These are phyloP conservation scores for Glaciozyma martinii DNA, from an alignment of 768 basidiomycete species.

Conservation along the genomic window DNA sequence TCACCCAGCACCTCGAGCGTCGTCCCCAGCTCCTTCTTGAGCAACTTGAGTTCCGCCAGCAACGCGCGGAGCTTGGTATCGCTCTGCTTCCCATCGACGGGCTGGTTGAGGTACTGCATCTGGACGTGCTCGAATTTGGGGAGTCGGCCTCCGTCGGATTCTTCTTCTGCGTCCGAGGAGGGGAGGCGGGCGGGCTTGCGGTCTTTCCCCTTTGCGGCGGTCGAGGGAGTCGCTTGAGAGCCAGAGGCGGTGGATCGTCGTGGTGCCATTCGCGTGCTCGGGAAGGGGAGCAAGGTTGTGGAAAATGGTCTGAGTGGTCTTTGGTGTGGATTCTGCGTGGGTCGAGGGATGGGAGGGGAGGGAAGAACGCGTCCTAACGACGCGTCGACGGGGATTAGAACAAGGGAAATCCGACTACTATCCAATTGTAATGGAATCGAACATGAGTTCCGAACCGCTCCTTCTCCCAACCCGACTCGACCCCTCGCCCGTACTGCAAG, in stretches of 20 bases:
- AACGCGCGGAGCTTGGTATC: conserved; percentile 2
- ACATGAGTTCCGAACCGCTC: too few species aligned
- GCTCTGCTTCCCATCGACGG: conserved; percentile 16
- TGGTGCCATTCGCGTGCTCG: neutral
- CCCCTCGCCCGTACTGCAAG: too few species aligned
- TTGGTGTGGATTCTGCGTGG: too few species aligned
- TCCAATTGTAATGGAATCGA: too few species aligned
- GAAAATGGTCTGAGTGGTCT: too few species aligned
- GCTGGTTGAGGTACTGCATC: conserved; percentile 17
- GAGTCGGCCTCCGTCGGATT: neutral
- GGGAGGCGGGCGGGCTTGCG: neutral
- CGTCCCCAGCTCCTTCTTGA: neutral
- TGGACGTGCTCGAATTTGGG: neutral
- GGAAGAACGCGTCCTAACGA: neutral
- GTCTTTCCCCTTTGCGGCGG: neutral
- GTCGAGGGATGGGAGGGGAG: neutral
- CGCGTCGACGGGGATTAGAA: too few species aligned
- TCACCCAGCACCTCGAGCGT: conserved; percentile 13
- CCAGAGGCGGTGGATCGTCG: too few species aligned
- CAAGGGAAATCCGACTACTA: too few species aligned
- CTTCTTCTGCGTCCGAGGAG: neutral
- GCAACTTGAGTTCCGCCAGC: neutral
- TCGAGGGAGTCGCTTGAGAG: too few species aligned
- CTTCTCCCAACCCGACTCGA: too few species aligned
- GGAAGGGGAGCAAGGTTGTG: too few species aligned